These are phyloP conservation scores for Fusarium sp. DNA, from an alignment of 2,329 filamentous ascomycete species.

Conservation along the genomic window DNA sequence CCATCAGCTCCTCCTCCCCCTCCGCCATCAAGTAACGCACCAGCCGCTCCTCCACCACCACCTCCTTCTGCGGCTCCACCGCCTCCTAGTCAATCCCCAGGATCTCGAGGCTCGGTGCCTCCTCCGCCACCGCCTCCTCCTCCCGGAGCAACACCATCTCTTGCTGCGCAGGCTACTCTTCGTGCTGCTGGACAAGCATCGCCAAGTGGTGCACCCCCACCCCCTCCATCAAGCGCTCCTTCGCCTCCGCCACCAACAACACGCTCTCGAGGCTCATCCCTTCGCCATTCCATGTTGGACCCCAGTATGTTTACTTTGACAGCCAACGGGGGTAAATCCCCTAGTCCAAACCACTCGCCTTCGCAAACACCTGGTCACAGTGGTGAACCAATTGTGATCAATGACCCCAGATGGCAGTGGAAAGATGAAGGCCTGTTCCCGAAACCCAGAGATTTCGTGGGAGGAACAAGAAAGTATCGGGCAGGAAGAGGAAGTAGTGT, in stretches of 20 bases:
- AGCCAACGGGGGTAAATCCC: slow-evolving; percentile 68
- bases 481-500: slow-evolving; percentile 95
- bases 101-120: slow-evolving; percentile 45
- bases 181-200: slow-evolving; percentile 57
- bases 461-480: slow-evolving; percentile 81
- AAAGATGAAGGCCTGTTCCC: slow-evolving; percentile 84
- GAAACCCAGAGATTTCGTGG: slow-evolving; percentile 83
- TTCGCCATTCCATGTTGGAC: slow-evolving; percentile 75
- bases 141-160: slow-evolving; percentile 46
- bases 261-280: slow-evolving; percentile 57
- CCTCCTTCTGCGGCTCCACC: slow-evolving; percentile 55
- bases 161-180: slow-evolving; percentile 59
- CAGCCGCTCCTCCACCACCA: slow-evolving; percentile 53
- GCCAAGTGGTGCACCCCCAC: slow-evolving; percentile 52
- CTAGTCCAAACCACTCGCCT: slow-evolving; percentile 56
- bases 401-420: slow-evolving; percentile 88
- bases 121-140: slow-evolving; percentile 47
- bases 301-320: slow-evolving; percentile 80
- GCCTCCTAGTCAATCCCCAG: slow-evolving; percentile 52
- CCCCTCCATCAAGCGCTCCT: slow-evolving; percentile 50
- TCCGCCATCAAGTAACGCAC: slow-evolving; percentile 55
- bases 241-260: slow-evolving; percentile 53
- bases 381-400: slow-evolving; percentile 65
- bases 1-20: slow-evolving; percentile 54
- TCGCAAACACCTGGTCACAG: slow-evolving; percentile 45